A percentile compares a stretch with the other conserved stretches of the same genome.
phyloP scores from a whole-genome alignment of 2,329 filamentous ascomycete species.

The Simplicillium sp. region DNA sequence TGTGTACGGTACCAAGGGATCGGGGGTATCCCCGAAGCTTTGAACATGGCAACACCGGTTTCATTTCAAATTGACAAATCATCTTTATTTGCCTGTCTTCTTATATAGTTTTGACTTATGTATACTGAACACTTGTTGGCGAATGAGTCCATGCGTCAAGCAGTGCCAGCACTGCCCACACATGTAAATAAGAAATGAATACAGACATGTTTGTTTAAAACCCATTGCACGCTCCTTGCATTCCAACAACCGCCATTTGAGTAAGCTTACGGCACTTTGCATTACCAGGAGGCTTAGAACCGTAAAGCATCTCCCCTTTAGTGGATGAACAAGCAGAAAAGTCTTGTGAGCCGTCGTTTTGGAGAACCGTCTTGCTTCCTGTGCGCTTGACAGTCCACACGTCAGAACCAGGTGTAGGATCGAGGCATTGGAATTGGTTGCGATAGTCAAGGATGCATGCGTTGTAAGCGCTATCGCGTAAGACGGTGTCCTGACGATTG shows the following conservation, averaged over 20 bases:
- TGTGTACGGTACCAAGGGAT: conserved; percentile 21
- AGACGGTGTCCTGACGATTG: conserved; percentile 12
- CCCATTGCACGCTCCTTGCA: no score
- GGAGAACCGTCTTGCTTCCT: conserved; percentile 12
- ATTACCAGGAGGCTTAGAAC: background rate
- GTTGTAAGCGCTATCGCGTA: conserved; percentile 18
- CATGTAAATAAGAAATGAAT: no score
- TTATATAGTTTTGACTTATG: no score
- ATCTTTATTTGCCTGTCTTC: no score
- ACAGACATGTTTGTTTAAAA: no score
- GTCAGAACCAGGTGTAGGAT: conserved; percentile 18
- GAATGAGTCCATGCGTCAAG: no score
- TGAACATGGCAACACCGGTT: conserved; percentile 8
- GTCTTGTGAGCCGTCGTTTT: conserved; percentile 12
- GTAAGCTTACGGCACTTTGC: no score
- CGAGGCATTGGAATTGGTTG: conserved; percentile 19
- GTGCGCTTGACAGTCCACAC: conserved; percentile 16
- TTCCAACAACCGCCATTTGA: no score
- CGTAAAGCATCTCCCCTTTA: background rate
- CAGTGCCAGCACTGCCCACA: no score
- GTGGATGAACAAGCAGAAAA: conserved; percentile 15
- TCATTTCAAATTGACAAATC: no score
- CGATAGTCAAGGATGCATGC: conserved; percentile 20
- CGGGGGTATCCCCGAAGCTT: conserved; percentile 11
- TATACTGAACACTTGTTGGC: no score